phyloP scores from a whole-genome alignment of 2,329 filamentous ascomycete species.

The Colletotrichum acutatum region DNA sequence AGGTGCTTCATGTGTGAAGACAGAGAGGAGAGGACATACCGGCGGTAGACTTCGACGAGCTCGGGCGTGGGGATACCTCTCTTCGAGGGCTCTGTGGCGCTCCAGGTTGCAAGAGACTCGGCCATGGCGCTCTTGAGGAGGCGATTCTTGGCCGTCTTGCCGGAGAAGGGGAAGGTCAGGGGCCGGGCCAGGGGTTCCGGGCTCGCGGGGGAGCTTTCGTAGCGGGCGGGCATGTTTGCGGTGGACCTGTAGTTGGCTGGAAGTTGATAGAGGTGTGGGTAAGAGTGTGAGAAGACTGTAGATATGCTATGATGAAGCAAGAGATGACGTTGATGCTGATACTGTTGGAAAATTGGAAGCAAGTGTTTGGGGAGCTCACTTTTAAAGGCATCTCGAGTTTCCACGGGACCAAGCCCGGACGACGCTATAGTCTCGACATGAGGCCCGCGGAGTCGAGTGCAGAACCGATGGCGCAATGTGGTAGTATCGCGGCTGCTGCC shows the following conservation, averaged over 20 bases:
- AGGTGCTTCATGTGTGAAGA: background rate
- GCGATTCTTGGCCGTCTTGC: constrained; percentile 69
- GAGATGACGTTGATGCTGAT: background rate
- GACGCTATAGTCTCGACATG: background rate
- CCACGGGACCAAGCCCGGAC: background rate
- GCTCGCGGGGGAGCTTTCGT: constrained; percentile 8
- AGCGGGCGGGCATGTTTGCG: constrained; percentile 15
- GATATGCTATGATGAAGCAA: background rate
- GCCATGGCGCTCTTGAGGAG: constrained; percentile 77
- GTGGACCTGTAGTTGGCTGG: background rate
- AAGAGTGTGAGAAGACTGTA: background rate
- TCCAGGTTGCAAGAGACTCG: constrained; percentile 71
- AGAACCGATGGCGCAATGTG: too few relatives aligned
- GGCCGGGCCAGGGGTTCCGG: constrained; percentile 51
- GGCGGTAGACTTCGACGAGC: constrained; percentile 64
- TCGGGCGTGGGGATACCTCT: constrained; percentile 56
- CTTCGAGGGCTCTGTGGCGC: constrained; percentile 59
- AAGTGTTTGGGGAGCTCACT: background rate
- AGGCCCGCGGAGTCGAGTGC: background rate
- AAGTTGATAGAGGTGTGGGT: background rate
- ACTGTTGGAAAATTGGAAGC: background rate
- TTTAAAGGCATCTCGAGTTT: background rate
- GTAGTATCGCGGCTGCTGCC: background rate
- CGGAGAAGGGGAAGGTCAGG: constrained; percentile 61
- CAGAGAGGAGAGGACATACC: constrained; percentile 37